phyloP scores from a whole-genome alignment of 139 green algal species.

The Asterochloris sp. region DNA sequence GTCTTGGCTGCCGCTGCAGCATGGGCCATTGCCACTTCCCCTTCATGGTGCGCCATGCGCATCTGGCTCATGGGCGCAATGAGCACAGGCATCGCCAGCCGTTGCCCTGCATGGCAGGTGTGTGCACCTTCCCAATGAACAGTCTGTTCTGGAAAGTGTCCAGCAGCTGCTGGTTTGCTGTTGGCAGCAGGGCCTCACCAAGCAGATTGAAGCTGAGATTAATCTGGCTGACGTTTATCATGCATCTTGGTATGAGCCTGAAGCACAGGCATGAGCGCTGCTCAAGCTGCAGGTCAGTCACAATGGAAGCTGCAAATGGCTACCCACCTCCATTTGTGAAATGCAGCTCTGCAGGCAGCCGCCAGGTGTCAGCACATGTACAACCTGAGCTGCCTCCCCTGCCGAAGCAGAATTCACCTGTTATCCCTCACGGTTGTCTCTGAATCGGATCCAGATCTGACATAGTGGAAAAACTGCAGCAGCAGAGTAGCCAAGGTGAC shows the following conservation, averaged over 20 bases:
- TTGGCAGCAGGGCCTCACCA: slow-evolving; percentile 15
- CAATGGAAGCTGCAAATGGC: no score
- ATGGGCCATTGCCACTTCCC: slow-evolving; percentile 57
- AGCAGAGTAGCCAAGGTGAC: no score
- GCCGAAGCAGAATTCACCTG: background rate
- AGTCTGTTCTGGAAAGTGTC: background rate
- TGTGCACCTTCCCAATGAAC: background rate
- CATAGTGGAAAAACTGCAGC: slow-evolving; percentile 47
- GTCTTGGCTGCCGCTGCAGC: slow-evolving; percentile 37
- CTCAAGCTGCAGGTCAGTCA: no score
- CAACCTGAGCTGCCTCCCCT: no score
- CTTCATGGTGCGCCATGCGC: slow-evolving; percentile 64
- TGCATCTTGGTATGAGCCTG: slow-evolving; percentile 53
- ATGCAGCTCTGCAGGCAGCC: no score
- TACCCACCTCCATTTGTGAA: no score
- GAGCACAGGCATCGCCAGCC: slow-evolving; percentile 57
- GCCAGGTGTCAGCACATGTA: no score
- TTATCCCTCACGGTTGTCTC: slow-evolving; percentile 51
- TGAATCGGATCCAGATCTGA: slow-evolving; percentile 32
- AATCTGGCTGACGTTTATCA: slow-evolving; percentile 60
- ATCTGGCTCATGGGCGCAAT: slow-evolving; percentile 86
- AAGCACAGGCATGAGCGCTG: slow-evolving; percentile 26
- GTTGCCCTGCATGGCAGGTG: slow-evolving; percentile 33
- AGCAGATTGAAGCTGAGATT: slow-evolving; percentile 42
- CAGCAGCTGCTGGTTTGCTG: background rate